Percentiles rank a stretch among this genome's conserved stretches.
Conservation (phyloP, 2,329 filamentous ascomycete genomes). For the Chaetoscypha palmicola region DNA sequence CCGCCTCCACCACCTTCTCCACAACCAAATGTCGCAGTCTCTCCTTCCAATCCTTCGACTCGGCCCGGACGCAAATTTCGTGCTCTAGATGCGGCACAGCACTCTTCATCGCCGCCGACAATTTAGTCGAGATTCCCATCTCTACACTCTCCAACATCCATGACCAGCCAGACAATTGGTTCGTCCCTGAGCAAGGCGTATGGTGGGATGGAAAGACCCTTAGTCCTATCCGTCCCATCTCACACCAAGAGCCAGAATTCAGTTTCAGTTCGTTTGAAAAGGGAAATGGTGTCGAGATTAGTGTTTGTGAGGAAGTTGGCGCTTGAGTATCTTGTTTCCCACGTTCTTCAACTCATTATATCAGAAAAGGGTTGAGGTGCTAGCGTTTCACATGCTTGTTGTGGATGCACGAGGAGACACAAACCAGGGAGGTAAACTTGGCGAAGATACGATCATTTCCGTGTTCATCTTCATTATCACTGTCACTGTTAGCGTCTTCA, state of each 20-base stretch:
- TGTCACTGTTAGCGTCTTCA: too few relatives aligned
- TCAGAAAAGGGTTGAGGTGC: too few relatives aligned
- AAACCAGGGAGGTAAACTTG: too few relatives aligned
- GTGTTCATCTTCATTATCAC: too few relatives aligned
- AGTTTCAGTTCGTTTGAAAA: background rate
- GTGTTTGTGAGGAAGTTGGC: background rate
- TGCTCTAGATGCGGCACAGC: background rate
- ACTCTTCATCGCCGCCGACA: background rate
- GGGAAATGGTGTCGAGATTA: background rate
- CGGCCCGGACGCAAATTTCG: background rate
- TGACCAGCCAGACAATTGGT: background rate
- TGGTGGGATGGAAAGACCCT: background rate
- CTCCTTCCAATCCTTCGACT: background rate
- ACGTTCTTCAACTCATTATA: too few relatives aligned
- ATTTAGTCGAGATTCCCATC: background rate
- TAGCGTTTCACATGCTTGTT: too few relatives aligned
- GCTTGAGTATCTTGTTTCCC: too few relatives aligned
- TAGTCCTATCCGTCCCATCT: background rate
- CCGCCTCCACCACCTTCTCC: background rate
- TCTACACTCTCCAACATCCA: background rate
- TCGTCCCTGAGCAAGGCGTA: background rate
- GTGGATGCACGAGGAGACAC: too few relatives aligned
- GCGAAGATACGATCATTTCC: too few relatives aligned
- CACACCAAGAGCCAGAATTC: background rate
- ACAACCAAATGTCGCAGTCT: background rate